Evolutionary conservation across 2,329 filamentous ascomycete species (phyloP), one percentile per base, ranked within the genome.

Genomic region (Nannizzia gypsea): DNA sequence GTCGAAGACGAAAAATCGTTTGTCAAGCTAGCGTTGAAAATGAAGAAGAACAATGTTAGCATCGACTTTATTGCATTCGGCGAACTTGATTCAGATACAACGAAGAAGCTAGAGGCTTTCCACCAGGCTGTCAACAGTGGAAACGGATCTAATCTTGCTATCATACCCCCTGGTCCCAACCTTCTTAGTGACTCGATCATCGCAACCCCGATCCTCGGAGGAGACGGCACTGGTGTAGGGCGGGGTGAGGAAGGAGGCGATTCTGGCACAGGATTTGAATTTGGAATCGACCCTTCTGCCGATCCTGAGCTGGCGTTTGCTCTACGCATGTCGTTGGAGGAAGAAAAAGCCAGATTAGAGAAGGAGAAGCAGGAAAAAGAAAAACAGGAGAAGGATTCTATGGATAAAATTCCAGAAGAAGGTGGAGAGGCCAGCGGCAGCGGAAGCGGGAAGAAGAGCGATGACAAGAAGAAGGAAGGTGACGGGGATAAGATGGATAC

Each of bases 1-100:
- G 82, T 85, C 63, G 93, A 99, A 71, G 87, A 89, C 64, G 88
- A 96, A 74, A 93, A 93, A 77, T 84, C 87, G 59, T 83, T 99
- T 57, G 83, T 91, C 63, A 89, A 89, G 71, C 82, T 99, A 31
- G 91, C 93, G 50, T 95, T 93, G 80, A 95, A 93, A 78, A 95
- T 97, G 90, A 97, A 97, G 84, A 99, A 99, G 82, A 88, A 87
- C 74, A 92, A 89, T 70, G 89, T 96, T 62, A 89, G 86, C 63
- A 89, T 99, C 70, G 93, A 99, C 74, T 92, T 99, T 70, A 83
- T 99, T 63, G 84, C 92, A 54, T 99, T 99, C 69, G 93, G 93
- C 66, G 92, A 99, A 68, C 82, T 96, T 58, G 89, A 93, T 66
- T 89, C 91, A 67, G 89, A 95, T 66, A 90, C 87, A 64, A 88